Base-by-base conservation (phyloP, 306 rosid genomes). In the Carpinus viminea region DNA sequence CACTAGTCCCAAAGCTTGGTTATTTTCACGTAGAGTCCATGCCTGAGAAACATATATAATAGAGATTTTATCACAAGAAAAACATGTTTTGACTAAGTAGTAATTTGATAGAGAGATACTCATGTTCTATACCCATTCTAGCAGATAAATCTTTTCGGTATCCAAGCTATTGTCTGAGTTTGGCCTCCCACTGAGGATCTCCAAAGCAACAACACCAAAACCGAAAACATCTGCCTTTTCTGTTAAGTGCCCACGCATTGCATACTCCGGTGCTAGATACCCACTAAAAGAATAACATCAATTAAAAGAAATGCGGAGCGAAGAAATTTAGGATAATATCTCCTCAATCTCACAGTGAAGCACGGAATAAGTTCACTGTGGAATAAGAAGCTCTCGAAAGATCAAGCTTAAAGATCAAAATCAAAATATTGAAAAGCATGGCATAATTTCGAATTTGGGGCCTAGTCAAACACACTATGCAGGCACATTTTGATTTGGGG, bases 221-320 rank as follows among this genome's bases (percentile, higher is more conserved):
- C 96, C 88, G 79, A 91, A 93, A 13, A 93, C 92, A 66, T 91
- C 97, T 0, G 93, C 93, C 84, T 93, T 93, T 85, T 93, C 97
- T 1, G 98, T 93, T 2, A 91, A 90, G 85, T 89, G 93, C 65
- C 98, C 96, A n/a, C 93, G 92, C 98, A 93, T 88, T 69, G 98
- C 97, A 76, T 88, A 93, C 75, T 91, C 95, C 13, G 95, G 97
- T 61, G 98, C 97, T 84, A 93, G 93, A 82, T 93, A 93, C 60
- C 95, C 97, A 59, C 97, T 93, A 48, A 76, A 90, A 48, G 66
- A 64, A 4, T 16, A 77, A 51, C 46, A 66, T 78, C 48, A 10
- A 65, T 56, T n/a, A 55, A 18, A 55, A 55, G 3, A 55, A n/a
- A 18, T n/a, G 61, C 61, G 1, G n/a, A 55, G 61, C 0, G 28